Conservation (phyloP, 2,329 filamentous ascomycete species). For the Diaporthe sp. region DNA sequence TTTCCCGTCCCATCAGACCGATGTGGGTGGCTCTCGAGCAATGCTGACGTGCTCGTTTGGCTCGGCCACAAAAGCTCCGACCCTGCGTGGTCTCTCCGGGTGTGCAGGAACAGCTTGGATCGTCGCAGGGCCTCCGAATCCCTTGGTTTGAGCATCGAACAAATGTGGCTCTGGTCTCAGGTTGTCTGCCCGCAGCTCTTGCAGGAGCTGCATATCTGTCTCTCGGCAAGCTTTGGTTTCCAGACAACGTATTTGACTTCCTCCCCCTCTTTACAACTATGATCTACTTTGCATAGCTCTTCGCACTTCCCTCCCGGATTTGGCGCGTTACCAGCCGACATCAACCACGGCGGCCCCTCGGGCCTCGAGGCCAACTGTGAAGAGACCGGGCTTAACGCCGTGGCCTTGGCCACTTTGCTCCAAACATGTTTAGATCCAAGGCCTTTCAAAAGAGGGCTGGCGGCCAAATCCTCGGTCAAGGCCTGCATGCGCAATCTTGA, state of each 20-base stretch:
- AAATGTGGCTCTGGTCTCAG: constrained; percentile 1
- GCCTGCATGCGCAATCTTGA: not conserved
- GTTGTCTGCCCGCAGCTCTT: not conserved
- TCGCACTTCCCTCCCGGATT: not conserved
- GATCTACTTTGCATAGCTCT: not conserved
- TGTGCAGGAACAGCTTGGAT: constrained; percentile 8
- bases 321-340: not conserved
- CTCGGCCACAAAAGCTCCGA: constrained; percentile 6
- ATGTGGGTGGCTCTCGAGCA: not conserved
- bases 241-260: too few relatives aligned
- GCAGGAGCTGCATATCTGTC: not conserved
- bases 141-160: constrained; percentile 7
- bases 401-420: not conserved
- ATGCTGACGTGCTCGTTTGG: not conserved
- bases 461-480: not conserved
- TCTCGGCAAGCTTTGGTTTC: not conserved
- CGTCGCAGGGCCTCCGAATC: not conserved
- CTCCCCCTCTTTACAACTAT: not conserved
- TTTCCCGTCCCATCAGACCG: not conserved
- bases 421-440: constrained; percentile 11
- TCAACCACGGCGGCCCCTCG: not conserved
- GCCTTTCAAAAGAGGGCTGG: not conserved
- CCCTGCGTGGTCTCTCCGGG: not conserved
- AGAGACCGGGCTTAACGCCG: not conserved
- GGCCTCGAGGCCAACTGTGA: not conserved